phyloP scores from a whole-genome alignment of 148 eudicot species.

The Arbutus unedo region DNA sequence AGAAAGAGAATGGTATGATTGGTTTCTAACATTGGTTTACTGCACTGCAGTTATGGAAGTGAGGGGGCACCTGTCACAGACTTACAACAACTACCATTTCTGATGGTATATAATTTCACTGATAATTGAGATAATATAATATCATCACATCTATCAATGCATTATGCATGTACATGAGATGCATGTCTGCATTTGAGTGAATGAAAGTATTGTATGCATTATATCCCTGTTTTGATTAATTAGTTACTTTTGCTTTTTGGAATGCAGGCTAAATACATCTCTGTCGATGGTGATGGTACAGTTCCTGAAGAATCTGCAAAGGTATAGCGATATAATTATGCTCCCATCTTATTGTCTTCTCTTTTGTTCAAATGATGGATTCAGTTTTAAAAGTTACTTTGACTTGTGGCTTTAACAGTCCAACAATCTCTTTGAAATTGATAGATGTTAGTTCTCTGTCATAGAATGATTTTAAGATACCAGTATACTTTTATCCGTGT shows the following conservation, averaged over 20 bases:
- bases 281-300: slow-evolving; percentile 93
- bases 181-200: slow-evolving; percentile 2
- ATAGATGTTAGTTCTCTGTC: neutral
- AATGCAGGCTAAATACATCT: slow-evolving; percentile 56
- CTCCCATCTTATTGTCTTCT: neutral
- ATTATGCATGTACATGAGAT: neutral
- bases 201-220: neutral
- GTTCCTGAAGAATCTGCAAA: slow-evolving; percentile 94
- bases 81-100: slow-evolving; percentile 56
- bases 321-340: slow-evolving; percentile 38
- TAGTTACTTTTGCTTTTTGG: slow-evolving; percentile 7
- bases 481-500: neutral
- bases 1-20: neutral
- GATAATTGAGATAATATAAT: neutral
- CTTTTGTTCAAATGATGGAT: neutral
- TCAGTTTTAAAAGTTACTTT: neutral
- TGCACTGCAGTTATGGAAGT: slow-evolving; percentile 80
- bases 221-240: neutral
- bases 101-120: slow-evolving; percentile 34
- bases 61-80: slow-evolving; percentile 62
- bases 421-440: neutral
- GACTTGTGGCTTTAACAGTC: neutral
- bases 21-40: slow-evolving; percentile 12
- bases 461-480: neutral
- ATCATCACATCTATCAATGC: neutral